Base-by-base conservation (phyloP, 1,139 yeast genomes). In the Hyphopichia khmerensis region DNA sequence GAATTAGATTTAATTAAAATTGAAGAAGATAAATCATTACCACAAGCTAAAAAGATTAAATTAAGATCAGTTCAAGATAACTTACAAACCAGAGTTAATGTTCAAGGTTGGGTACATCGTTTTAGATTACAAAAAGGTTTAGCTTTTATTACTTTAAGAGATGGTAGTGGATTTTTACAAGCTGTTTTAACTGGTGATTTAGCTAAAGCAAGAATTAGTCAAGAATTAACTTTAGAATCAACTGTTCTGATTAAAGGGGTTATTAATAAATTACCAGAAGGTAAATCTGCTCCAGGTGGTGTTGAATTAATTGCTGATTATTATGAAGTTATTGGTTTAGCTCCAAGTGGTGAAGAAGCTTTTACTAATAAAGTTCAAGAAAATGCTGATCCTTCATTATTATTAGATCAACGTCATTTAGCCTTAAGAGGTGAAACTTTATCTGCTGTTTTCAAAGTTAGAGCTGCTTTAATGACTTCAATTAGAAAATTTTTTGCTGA, bases 271-370 rank as follows among this genome's bases (percentile, higher is more conserved):
- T 77, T 95, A 40, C 98, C 98, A 43, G 97, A 90, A 63, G 99
- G 99, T 51, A 91, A 95, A 67, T 76, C 86, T 52, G 99, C 99
- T 6, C 97, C 98, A 46, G 99, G 98, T 49, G 96, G 96, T 45
- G 96, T 93, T 52, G 99, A 95, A 70, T 79, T 95, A 56, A 77
- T 79, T 52, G 97, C 86, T 43, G 99, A 93, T 67, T 93, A 77
- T 72, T 95, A 89, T 67, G 84, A 85, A 64, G 74, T 95, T 42
- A 76, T 91, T 47, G 96, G 97, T 42, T 77, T 87, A 52, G 99
- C 99, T 35, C 99, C 99, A 55, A 73, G 93, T 48, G 99, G 99
- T 43, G 96, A 89, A 40, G 98, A 91, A 38, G 82, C 99, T 6
- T 86, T 95, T 75, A 80, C 96, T 59, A 95, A 95, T 84, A 87